Conservation (phyloP, 208 protist genomes). For the Perkinsela sp. region DNA sequence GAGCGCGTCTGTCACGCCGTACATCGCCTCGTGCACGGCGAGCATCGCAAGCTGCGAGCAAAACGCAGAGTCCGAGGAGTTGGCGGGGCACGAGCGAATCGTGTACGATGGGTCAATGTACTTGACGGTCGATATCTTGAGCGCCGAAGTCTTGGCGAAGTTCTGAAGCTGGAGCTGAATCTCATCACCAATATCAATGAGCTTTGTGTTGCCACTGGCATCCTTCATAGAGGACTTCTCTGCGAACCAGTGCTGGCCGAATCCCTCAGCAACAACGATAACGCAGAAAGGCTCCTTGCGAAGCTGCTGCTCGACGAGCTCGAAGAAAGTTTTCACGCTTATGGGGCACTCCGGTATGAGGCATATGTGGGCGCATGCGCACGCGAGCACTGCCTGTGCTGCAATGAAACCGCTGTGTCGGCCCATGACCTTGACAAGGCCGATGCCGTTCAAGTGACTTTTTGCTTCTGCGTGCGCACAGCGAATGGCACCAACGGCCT, state of each 20-base stretch:
- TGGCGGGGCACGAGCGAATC: slow-evolving; percentile 66
- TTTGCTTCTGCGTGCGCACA: slow-evolving; percentile 64
- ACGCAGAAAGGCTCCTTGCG: slow-evolving; percentile 35
- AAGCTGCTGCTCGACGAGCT: slow-evolving; percentile 44
- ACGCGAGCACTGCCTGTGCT: slow-evolving; percentile 56
- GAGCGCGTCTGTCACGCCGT: slow-evolving; percentile 47
- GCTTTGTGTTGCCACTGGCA: slow-evolving; percentile 65
- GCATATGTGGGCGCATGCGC: slow-evolving; percentile 59
- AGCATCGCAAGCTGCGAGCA: slow-evolving; percentile 44
- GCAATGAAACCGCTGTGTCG: slow-evolving; percentile 76
- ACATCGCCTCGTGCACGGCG: slow-evolving; percentile 63
- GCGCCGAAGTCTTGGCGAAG: slow-evolving; percentile 18
- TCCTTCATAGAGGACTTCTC: slow-evolving; percentile 23
- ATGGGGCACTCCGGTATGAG: slow-evolving; percentile 66
- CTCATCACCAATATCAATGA: slow-evolving; percentile 59
- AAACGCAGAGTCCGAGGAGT: slow-evolving; percentile 56
- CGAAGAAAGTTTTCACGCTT: slow-evolving; percentile 37
- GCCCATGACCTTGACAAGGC: slow-evolving; percentile 81
- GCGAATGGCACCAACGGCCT: slow-evolving; percentile 44
- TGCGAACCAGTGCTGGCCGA: slow-evolving; percentile 49
- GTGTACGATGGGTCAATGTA: slow-evolving; percentile 88
- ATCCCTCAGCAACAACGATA: slow-evolving; percentile 78
- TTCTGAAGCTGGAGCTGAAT: slow-evolving; percentile 48
- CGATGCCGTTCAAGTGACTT: slow-evolving; percentile 55
- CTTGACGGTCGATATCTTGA: slow-evolving; percentile 36